phyloP scores from a whole-genome alignment of 345 rosid genomes.

The Sonneratia alba region DNA sequence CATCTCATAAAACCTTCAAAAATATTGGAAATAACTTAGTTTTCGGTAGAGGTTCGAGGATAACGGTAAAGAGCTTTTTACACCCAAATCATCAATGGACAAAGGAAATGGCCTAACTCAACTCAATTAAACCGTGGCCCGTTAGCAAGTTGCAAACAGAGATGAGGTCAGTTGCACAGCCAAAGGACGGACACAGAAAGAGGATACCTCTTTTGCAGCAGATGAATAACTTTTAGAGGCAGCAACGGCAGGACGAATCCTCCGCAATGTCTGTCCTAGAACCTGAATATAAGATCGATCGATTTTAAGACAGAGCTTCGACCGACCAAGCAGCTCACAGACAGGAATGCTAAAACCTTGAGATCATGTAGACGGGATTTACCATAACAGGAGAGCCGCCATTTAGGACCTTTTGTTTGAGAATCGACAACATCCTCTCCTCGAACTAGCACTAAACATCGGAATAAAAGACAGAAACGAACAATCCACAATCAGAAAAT shows the following conservation, averaged over 20 bases:
- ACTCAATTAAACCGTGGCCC: neutral
- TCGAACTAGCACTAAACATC: slow-evolving; percentile 6
- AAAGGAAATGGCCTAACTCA: too few species aligned
- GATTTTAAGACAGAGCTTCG: slow-evolving; percentile 3
- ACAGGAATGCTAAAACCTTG: neutral
- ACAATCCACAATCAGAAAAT: neutral
- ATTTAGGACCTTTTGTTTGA: slow-evolving; percentile 38
- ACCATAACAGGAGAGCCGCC: slow-evolving; percentile 31
- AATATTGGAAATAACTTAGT: neutral
- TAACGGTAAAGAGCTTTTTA: too few species aligned
- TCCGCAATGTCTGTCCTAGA: slow-evolving; percentile 26
- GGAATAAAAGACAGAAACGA: neutral
- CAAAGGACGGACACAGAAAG: neutral
- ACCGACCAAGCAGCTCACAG: neutral
- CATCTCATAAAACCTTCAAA: neutral
- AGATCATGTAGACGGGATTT: neutral
- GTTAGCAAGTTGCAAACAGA: neutral
- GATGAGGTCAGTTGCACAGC: neutral
- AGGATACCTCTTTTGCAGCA: slow-evolving; percentile 50
- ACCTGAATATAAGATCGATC: slow-evolving; percentile 15
- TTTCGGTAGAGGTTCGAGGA: neutral
- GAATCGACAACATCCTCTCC: slow-evolving; percentile 48
- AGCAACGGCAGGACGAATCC: slow-evolving; percentile 40
- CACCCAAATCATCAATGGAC: too few species aligned
- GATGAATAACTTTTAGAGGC: slow-evolving; percentile 54